These are phyloP conservation scores for Leccinum pellstonianum DNA, from an alignment of 768 basidiomycete species.

Conservation along the genomic window DNA sequence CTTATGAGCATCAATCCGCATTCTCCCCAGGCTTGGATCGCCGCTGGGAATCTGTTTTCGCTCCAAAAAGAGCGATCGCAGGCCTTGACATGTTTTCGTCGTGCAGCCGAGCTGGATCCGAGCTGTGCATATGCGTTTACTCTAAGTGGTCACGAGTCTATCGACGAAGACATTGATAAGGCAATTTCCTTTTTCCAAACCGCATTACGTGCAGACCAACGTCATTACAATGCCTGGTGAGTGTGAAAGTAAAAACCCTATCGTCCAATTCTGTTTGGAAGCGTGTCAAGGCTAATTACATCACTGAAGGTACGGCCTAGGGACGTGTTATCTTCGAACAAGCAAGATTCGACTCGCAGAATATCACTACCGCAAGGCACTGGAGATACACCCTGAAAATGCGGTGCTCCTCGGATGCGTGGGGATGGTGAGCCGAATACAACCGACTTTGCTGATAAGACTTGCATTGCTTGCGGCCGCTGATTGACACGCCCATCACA, in stretches of 20 bases:
- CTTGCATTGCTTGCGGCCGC: conserved; percentile 5
- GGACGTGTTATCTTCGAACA: conserved; percentile 92
- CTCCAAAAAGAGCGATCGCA: conserved; percentile 91
- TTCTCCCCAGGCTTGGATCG: conserved; percentile 91
- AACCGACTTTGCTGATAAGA: conserved; percentile 21
- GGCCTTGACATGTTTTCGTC: conserved; percentile 90
- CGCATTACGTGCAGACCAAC: conserved; percentile 85
- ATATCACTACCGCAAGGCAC: conserved; percentile 92
- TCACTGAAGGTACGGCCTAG: conserved; percentile 89
- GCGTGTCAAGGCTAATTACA: conserved; percentile 24
- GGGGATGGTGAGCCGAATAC: conserved; percentile 74
- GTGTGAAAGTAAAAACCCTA: conserved; percentile 31
- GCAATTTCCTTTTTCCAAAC: conserved; percentile 90
- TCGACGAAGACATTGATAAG: conserved; percentile 93
- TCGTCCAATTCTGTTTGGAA: neutral
- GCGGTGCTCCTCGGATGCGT: conserved; percentile 96
- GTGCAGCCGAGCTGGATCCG: conserved; percentile 87
- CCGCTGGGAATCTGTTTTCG: conserved; percentile 94
- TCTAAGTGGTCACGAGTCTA: conserved; percentile 93
- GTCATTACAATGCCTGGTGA: conserved; percentile 98
- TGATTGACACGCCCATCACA: conserved; percentile 36
- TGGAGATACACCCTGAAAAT: conserved; percentile 90
- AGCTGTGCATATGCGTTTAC: conserved; percentile 95
- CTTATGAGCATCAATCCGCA: conserved; percentile 81
- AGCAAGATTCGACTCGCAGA: conserved; percentile 92